Conservation (phyloP, 306 rosid species). For the Erythrophleum fordii region DNA sequence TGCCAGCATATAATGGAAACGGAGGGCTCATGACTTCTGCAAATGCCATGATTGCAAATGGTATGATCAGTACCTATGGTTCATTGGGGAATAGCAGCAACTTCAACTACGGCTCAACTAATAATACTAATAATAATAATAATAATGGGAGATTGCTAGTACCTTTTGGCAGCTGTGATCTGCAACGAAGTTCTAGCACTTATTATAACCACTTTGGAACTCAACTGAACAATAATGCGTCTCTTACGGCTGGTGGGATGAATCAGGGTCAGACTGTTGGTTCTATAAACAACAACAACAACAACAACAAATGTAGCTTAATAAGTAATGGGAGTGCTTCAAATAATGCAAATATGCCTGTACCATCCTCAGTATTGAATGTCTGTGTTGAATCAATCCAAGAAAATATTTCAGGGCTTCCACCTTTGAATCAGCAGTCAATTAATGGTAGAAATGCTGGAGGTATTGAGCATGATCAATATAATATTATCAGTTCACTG, state of each 20-base stretch:
- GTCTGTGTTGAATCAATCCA: not conserved
- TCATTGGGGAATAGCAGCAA: not conserved
- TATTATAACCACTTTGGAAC: slow-evolving; percentile 17
- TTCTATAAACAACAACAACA: not conserved
- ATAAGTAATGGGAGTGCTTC: not conserved
- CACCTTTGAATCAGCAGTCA: slow-evolving; percentile 8
- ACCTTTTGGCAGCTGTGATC: not conserved
- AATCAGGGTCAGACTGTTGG: not conserved
- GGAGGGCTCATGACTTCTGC: slow-evolving; percentile 13
- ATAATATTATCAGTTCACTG: not conserved
- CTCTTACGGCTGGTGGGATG: slow-evolving; percentile 4
- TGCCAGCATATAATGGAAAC: not conserved
- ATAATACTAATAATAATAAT: not conserved
- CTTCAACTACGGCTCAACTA: slow-evolving; percentile 2
- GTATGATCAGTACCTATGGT: not conserved
- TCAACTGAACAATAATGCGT: slow-evolving; percentile 27
- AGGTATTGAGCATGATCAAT: not conserved
- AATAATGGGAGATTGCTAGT: not conserved
- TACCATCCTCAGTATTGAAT: not conserved
- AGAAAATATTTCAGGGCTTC: slow-evolving; percentile 14
- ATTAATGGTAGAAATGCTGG: slow-evolving; percentile 9
- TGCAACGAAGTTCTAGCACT: not conserved
- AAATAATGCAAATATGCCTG: not conserved
- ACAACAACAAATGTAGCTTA: slow-evolving; percentile 9
- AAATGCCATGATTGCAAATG: not conserved